Evolutionary conservation across 169 alveolate genomes (phyloP).

Genomic region (Plasmodium ovale): DNA sequence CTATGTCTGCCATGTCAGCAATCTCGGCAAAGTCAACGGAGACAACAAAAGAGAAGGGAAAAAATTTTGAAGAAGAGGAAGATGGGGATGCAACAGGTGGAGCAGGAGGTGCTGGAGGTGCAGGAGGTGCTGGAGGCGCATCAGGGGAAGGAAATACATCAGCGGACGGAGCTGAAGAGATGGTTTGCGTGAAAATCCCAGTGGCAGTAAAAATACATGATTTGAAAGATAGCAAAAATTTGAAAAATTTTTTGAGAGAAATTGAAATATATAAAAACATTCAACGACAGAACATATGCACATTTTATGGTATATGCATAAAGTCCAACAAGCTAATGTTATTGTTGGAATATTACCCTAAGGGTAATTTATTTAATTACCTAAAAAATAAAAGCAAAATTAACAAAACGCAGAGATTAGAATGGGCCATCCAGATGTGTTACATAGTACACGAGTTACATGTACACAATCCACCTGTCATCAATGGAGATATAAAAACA

Average conservation of each 20-base stretch:
- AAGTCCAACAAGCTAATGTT: slow-evolving; percentile 50
- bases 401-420: slow-evolving; percentile 56
- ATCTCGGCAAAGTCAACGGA: too few relatives aligned
- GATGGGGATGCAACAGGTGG: background rate
- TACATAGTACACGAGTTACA: slow-evolving; percentile 59
- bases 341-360: slow-evolving; percentile 57
- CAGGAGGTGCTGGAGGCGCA: too few relatives aligned
- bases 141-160: too few relatives aligned
- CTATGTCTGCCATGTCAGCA: too few relatives aligned
- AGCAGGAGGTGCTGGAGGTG: too few relatives aligned
- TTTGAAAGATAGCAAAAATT: slow-evolving; percentile 49
- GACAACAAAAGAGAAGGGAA: background rate
- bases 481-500: slow-evolving; percentile 75
- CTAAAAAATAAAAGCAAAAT: slow-evolving; percentile 72
- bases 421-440: slow-evolving; percentile 55
- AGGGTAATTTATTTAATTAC: slow-evolving; percentile 71
- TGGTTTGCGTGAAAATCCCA: slow-evolving; percentile 30
- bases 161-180: slow-evolving; percentile 16
- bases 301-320: slow-evolving; percentile 70
- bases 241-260: slow-evolving; percentile 75
- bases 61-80: background rate
- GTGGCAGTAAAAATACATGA: slow-evolving; percentile 75
- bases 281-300: slow-evolving; percentile 51
- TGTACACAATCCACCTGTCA: slow-evolving; percentile 68
- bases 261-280: slow-evolving; percentile 74